phyloP scores from a whole-genome alignment of 164 flowering plant species.

The Cinnamomum micranthum region DNA sequence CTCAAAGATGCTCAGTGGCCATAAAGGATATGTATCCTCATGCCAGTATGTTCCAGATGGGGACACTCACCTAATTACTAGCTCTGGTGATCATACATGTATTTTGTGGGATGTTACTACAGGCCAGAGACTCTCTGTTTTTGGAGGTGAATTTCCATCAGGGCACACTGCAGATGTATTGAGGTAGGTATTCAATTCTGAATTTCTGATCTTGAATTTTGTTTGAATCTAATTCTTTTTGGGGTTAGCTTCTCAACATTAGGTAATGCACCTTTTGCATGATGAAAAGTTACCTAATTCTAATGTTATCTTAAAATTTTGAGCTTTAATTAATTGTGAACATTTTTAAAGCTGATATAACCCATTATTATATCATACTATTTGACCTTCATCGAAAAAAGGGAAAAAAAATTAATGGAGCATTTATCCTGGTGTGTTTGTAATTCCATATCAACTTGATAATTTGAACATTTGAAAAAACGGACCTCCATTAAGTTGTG shows the following conservation, averaged over 20 bases:
- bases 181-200: conserved; percentile 40
- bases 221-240: too few species aligned
- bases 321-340: too few species aligned
- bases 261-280: too few species aligned
- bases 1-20: conserved; percentile 75
- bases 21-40: conserved; percentile 88
- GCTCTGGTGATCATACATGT: conserved; percentile 97
- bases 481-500: too few species aligned
- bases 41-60: conserved; percentile 95
- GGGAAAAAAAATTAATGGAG: background rate
- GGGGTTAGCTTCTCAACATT: too few species aligned
- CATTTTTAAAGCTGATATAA: too few species aligned
- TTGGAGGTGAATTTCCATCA: conserved; percentile 97
- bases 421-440: background rate
- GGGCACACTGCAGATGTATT: conserved; percentile 92
- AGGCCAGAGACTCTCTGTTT: conserved; percentile 84
- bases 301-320: too few species aligned
- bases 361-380: too few species aligned
- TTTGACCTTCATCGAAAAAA: too few species aligned
- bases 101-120: conserved; percentile 94
- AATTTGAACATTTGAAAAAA: background rate
- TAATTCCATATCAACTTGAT: background rate
- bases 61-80: conserved; percentile 78
- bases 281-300: too few species aligned
- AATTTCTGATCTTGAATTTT: background rate